Conservation (phyloP, 225 moss, liverwort and hornwort species). For the Bryum argenteum region DNA sequence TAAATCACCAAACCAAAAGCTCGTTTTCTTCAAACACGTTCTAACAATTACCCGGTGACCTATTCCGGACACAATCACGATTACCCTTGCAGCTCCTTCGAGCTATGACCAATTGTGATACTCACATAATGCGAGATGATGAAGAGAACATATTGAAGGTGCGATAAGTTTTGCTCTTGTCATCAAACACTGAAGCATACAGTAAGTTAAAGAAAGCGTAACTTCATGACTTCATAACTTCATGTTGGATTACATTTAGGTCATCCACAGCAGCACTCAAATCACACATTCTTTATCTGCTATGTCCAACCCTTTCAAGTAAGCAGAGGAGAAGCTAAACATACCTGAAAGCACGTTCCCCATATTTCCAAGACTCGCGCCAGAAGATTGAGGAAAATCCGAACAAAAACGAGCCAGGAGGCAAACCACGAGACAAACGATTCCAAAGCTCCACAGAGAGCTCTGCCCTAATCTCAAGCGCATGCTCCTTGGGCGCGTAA, state of each 20-base stretch:
- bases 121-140: neutral
- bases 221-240: neutral
- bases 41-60: constrained; percentile 14
- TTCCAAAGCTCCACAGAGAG: constrained; percentile 60
- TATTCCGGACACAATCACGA: neutral
- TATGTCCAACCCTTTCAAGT: constrained; percentile 5
- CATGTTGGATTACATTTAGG: neutral
- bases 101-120: neutral
- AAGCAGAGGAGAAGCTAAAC: neutral
- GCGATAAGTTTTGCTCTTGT: too few relatives aligned
- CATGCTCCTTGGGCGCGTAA: constrained; percentile 82
- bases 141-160: too few relatives aligned
- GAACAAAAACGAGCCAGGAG: constrained; percentile 59
- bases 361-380: constrained; percentile 93
- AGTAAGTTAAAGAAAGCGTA: neutral
- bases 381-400: constrained; percentile 78
- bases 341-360: constrained; percentile 82
- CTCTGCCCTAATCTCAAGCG: constrained; percentile 72
- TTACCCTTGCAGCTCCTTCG: constrained; percentile 6
- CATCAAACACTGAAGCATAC: neutral
- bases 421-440: constrained; percentile 54
- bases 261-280: neutral
- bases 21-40: neutral
- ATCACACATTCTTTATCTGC: neutral
- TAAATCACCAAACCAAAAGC: constrained; percentile 16